Base-by-base conservation (phyloP, 768 basidiomycete species). In the Leucocoprinus sp. region DNA sequence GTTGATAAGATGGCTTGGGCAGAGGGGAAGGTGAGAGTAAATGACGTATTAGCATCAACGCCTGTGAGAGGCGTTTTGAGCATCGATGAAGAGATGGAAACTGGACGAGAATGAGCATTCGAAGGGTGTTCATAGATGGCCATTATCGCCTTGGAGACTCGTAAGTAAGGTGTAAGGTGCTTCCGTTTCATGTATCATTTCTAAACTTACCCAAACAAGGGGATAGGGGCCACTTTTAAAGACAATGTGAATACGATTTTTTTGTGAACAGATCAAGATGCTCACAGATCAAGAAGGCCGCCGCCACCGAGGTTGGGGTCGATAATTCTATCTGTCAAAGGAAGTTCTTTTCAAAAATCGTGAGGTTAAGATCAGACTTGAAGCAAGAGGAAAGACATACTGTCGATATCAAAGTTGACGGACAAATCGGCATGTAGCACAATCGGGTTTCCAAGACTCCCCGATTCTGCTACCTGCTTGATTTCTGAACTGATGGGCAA, bases 251-350 rank as follows among this genome's bases (percentile, higher is more conserved):
- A 34, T 15, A 33, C 12, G 37, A 17, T 34, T 15, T 26, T 18
- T 33, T 18, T 22, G 34, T 34, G 39, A n/a, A n/a, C 12, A n/a
- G 45, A 12, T 12, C 9, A 24, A 19, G 15, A 9, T 8, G 63
- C 82, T 62, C 52, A 89, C 84, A 93, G 72, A 59, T 93, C 91
- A 17, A 95, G 74, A 22, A 95, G 58, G 9, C 80, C 87, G 0
- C 90, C 90, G 8, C 91, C 90, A 19, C 85, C 91, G 3, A 95
- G 72, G 15, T 62, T 60, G 2, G 91, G 89, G 55, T 92, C 78
- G 48, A 93, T 60, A 50, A 93, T 85, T 43, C 91, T 68, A 63
- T 88, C 80, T 0, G 78, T 83, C 47, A 64, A 67, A 0, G 84
- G 79, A 34, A 81, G 64, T 52, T 81, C 86, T 87, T 45, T 5